Percentiles rank a stretch among this genome's conserved stretches.
These are phyloP conservation scores for Phialophora tarda DNA, from an alignment of 2,329 filamentous ascomycete species.

Conservation along the genomic window DNA sequence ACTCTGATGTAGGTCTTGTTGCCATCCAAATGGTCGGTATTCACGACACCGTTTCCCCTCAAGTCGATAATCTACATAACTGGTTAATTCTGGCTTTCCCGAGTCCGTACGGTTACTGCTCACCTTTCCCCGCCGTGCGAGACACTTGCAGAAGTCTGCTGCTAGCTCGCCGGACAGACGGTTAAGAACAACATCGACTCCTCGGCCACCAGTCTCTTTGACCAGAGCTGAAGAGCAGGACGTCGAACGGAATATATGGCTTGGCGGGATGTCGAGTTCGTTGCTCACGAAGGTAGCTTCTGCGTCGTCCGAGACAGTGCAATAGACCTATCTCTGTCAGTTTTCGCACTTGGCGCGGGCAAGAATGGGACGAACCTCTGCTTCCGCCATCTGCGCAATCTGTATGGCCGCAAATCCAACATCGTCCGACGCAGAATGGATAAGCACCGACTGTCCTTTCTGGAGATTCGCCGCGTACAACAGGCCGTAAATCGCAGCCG, in stretches of 20 bases:
- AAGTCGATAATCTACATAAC: too few relatives aligned
- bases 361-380: constrained; percentile 1
- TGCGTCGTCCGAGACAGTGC: constrained; percentile 37
- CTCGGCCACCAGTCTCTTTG: constrained; percentile 41
- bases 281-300: constrained; percentile 33
- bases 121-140: constrained; percentile 38
- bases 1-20: too few relatives aligned
- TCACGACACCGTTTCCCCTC: too few relatives aligned
- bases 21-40: too few relatives aligned
- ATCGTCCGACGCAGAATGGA: constrained; percentile 38
- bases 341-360: too few relatives aligned
- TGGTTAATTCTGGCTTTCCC: too few relatives aligned
- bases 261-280: constrained; percentile 36
- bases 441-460: constrained; percentile 36
- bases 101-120: too few relatives aligned
- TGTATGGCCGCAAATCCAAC: constrained; percentile 40
- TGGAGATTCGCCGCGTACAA: constrained; percentile 39
- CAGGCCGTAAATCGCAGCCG: constrained; percentile 41
- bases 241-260: constrained; percentile 45
- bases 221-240: constrained; percentile 40
- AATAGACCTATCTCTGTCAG: background rate
- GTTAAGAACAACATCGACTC: constrained; percentile 46
- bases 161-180: constrained; percentile 35
- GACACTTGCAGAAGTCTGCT: constrained; percentile 38
- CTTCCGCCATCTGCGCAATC: constrained; percentile 37